phyloP scores from a whole-genome alignment of 1,284 basidiomycete genomes.

The Thecaphora thlaspeos region DNA sequence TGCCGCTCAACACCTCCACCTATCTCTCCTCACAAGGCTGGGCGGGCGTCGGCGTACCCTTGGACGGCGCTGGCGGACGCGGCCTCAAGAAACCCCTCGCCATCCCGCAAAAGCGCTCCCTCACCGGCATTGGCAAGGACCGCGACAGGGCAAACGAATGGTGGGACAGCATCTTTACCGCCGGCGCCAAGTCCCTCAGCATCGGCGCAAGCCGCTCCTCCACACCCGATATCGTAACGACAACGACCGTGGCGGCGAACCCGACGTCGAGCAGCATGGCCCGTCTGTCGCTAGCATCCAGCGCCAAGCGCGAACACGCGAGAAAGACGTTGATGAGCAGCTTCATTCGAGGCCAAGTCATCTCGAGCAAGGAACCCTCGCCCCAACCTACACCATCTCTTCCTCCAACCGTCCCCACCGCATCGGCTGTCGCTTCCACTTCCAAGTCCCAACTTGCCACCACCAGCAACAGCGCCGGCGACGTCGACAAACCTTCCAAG shows the following conservation, averaged over 20 bases:
- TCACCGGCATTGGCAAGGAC: constrained; percentile 53
- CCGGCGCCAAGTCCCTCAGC: constrained; percentile 44
- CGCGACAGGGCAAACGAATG: constrained; percentile 55
- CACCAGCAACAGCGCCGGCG: neutral
- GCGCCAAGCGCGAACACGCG: constrained; percentile 52
- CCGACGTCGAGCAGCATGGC: constrained; percentile 20
- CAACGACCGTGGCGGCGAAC: constrained; percentile 9
- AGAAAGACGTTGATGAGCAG: constrained; percentile 50
- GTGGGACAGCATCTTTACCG: constrained; percentile 57
- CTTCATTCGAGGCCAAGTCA: constrained; percentile 47
- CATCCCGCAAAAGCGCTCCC: constrained; percentile 50
- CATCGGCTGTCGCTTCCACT: neutral
- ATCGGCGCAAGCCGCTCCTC: constrained; percentile 17
- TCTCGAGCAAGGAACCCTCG: constrained; percentile 11
- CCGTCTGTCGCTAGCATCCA: constrained; percentile 38
- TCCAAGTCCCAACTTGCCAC: neutral
- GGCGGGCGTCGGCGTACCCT: constrained; percentile 50
- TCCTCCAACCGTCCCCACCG: neutral
- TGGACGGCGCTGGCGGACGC: constrained; percentile 47
- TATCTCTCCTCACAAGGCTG: constrained; percentile 52
- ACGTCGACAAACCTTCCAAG: constrained; percentile 3
- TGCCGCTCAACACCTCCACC: constrained; percentile 49
- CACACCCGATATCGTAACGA: neutral
- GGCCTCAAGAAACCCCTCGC: constrained; percentile 55
- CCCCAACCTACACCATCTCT: constrained; percentile 4